Conservation (phyloP, 805 yeast species). For the Candida tibetensis region DNA sequence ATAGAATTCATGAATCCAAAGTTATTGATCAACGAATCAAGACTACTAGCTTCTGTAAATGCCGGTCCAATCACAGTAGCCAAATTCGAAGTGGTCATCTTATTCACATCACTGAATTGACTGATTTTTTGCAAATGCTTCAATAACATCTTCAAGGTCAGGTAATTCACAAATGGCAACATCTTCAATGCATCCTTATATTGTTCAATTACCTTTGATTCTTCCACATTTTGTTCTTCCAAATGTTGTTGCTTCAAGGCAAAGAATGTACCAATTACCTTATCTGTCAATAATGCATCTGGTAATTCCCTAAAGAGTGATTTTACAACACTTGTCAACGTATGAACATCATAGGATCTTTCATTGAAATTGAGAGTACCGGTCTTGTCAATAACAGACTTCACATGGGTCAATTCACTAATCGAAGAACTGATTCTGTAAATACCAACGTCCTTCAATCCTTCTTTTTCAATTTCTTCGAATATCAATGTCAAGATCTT, state of each 20-base stretch:
- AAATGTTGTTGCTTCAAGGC: conserved; percentile 23
- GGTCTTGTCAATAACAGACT: conserved; percentile 41
- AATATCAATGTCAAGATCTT: conserved; percentile 61
- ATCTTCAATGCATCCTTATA: conserved; percentile 31
- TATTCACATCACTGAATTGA: conserved; percentile 62
- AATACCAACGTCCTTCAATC: conserved; percentile 86
- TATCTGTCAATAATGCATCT: conserved; percentile 72
- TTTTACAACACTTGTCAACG: conserved; percentile 85
- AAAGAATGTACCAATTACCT: conserved; percentile 58
- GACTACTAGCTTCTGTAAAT: conserved; percentile 52
- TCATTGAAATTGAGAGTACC: conserved; percentile 53
- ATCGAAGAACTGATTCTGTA: conserved; percentile 67
- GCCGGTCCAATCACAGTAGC: conserved; percentile 84
- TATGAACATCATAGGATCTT: conserved; percentile 67
- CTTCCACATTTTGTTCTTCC: conserved; percentile 14
- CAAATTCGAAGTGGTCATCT: conserved; percentile 85
- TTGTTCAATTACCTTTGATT: conserved; percentile 11
- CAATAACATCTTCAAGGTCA: conserved; percentile 63
- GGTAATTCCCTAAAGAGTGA: conserved; percentile 82
- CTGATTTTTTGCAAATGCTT: conserved; percentile 70
- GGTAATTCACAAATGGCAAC: conserved; percentile 66
- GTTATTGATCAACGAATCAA: conserved; percentile 44
- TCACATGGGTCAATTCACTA: conserved; percentile 43
- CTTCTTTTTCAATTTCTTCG: conserved; percentile 78
- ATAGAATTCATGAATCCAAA: conserved; percentile 56